Base-by-base conservation (phyloP, 2,329 filamentous ascomycete species). In the Fusarium redolens region DNA sequence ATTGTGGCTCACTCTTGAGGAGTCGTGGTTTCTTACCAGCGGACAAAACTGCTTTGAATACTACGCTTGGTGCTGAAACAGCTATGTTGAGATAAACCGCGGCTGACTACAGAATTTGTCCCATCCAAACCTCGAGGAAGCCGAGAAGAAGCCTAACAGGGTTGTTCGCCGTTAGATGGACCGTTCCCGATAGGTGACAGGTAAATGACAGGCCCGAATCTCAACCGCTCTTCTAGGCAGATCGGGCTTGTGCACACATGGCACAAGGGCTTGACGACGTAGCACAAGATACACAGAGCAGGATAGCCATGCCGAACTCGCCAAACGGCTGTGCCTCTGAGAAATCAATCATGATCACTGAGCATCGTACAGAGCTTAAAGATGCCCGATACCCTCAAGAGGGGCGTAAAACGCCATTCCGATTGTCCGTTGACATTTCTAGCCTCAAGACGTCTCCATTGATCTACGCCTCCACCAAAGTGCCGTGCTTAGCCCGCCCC, bases 391-490 rank as follows among this genome's bases (percentile, higher is more conserved):
- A 18, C 33, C 35, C 58, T 47, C 43, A 62, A 60, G 65, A 65
- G 54, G 47, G 60, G 65, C 58, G 58, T 69, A 59, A 58, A 60
- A 61, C 60, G 61, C 48, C 59, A 31, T 48, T 48, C 43, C 37
- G 45, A 65, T 60, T 60, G 43, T 60, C 65, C 37, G 55, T 51
- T 48, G 20, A 43, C 48, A 47, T 38, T 52, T 60, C 58, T 50
- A 35, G 47, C 57, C 57, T 61, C 50, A 55, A 64, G 54, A 50
- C 51, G 48, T 51, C 72, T 65, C 70, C 70, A 61, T 73, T 71
- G 70, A 73, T 73, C 70, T 73, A 68, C 70, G 41, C 70, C 70
- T 72, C 70, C 70, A 63, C 69, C 67, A 69, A 67, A 67, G 65
- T 73, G 70, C 70, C 70, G 66, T 62, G 61, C 64, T 71, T 63